These are phyloP conservation scores for Claviceps arundinis DNA, from an alignment of 2,329 filamentous ascomycete species.

Conservation along the genomic window DNA sequence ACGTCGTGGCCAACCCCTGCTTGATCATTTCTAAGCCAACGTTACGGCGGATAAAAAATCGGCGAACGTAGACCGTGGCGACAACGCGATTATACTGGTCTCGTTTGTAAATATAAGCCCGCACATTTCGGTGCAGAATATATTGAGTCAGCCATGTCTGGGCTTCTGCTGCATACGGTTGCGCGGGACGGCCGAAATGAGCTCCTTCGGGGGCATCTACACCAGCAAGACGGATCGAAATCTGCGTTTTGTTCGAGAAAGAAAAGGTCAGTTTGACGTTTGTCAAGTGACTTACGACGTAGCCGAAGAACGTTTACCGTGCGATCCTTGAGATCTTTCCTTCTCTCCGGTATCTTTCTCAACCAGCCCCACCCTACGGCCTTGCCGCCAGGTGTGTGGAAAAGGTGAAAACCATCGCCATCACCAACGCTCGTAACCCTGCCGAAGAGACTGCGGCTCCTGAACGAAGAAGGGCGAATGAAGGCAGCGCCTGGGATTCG, in stretches of 20 bases:
- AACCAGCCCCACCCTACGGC: constrained; percentile 88
- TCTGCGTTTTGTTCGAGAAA: constrained; percentile 32
- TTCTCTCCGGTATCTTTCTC: constrained; percentile 56
- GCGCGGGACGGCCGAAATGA: constrained; percentile 80
- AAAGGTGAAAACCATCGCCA: constrained; percentile 90
- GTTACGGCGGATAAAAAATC: constrained; percentile 56
- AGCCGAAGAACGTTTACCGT: constrained; percentile 44
- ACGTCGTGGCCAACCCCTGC: constrained; percentile 73
- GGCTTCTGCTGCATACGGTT: constrained; percentile 74
- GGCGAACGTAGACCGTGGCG: constrained; percentile 66
- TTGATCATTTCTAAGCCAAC: constrained; percentile 85
- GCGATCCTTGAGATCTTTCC: constrained; percentile 56
- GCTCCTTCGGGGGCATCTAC: constrained; percentile 86
- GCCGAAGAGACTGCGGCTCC: constrained; percentile 65
- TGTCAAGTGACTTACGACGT: neutral
- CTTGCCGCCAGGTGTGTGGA: constrained; percentile 85
- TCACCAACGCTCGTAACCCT: constrained; percentile 89
- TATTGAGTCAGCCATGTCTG: constrained; percentile 66
- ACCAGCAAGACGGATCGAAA: constrained; percentile 80
- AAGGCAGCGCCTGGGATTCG: constrained; percentile 68
- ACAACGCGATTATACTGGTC: constrained; percentile 93
- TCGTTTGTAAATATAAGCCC: constrained; percentile 67
- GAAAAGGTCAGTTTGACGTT: neutral
- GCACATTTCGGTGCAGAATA: constrained; percentile 58
- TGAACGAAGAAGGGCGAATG: constrained; percentile 63